Conservation (phyloP, 2,329 filamentous ascomycete genomes). For the Pestalotiopsis sp. region DNA sequence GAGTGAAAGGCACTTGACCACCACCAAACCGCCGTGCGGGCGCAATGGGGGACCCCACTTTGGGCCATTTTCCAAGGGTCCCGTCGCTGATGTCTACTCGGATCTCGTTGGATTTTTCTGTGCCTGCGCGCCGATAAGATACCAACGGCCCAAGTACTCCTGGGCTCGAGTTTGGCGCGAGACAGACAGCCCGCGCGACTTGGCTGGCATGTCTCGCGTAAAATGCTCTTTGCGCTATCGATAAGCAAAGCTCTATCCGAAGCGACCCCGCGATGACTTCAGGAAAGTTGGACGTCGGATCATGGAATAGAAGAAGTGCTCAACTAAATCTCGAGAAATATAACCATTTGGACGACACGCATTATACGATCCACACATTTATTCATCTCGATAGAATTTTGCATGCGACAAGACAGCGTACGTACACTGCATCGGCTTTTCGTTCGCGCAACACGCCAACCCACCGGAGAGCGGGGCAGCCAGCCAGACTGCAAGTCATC, state of each 20-base stretch:
- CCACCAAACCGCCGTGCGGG: background rate
- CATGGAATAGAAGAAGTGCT: background rate
- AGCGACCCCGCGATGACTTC: conserved; percentile 6
- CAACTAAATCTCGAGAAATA: too few relatives aligned
- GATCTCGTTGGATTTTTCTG: background rate
- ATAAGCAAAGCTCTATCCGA: background rate
- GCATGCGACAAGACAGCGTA: background rate
- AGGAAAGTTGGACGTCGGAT: background rate
- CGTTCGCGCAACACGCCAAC: background rate
- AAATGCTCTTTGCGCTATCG: background rate
- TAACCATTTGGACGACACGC: too few relatives aligned
- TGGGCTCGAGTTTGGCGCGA: background rate
- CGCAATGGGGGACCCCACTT: background rate
- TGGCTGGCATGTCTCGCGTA: background rate
- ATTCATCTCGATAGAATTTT: background rate
- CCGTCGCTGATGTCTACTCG: background rate
- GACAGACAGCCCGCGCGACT: background rate
- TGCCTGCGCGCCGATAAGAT: background rate
- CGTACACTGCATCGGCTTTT: background rate
- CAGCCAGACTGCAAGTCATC: background rate
- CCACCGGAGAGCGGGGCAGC: background rate
- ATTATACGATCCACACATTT: too few relatives aligned
- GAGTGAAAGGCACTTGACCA: background rate
- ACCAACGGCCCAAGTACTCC: background rate
- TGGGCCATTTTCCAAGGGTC: background rate